A percentile compares a stretch with the other conserved stretches of the same genome.
Conservation (phyloP, 169 alveolate species). For the Plasmodium fragile region DNA sequence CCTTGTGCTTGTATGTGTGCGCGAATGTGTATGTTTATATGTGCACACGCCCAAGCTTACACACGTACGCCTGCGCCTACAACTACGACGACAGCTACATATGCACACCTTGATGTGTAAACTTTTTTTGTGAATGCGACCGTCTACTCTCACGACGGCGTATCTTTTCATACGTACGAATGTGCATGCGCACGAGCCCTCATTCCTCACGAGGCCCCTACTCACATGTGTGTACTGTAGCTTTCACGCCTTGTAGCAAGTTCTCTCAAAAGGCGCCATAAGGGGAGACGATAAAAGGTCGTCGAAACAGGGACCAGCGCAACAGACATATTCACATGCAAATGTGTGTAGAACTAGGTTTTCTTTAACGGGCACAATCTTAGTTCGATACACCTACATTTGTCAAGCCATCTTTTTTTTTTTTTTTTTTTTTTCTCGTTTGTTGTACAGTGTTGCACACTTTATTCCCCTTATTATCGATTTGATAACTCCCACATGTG, state of each 20-base stretch:
- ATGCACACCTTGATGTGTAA: background rate
- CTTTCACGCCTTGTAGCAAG: background rate
- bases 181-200: background rate
- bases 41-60: background rate
- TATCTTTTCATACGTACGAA: background rate
- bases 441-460: background rate
- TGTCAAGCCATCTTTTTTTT: background rate
- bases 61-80: background rate
- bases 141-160: background rate
- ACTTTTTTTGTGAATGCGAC: background rate
- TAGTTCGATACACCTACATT: background rate
- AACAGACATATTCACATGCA: background rate
- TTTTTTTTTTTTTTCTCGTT: background rate
- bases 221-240: background rate
- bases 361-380: background rate
- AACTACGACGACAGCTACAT: background rate
- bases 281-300: background rate
- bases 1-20: background rate
- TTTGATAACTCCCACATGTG: background rate
- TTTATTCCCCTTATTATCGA: background rate
- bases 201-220: background rate
- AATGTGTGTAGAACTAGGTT: background rate
- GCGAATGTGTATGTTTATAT: background rate
- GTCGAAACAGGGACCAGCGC: background rate
- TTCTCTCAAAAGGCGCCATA: background rate